Conservation (phyloP, 148 eudicot species). For the Camellia sinensis region DNA sequence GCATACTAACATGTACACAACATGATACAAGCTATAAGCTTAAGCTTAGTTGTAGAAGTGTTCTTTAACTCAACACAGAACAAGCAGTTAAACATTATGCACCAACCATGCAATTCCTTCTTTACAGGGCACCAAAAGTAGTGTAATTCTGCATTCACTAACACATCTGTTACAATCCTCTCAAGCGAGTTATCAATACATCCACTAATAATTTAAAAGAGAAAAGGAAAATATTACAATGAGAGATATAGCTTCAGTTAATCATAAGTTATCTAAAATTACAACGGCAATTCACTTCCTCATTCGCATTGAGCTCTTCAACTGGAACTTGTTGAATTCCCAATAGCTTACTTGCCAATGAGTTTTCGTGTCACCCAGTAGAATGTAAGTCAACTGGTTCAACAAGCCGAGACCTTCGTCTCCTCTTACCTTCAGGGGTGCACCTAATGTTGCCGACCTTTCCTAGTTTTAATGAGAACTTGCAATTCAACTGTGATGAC, state of each 20-base stretch:
- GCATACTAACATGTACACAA: too few species aligned
- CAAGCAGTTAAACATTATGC: too few species aligned
- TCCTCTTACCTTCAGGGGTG: conserved; percentile 76
- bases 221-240: conserved; percentile 11
- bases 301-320: conserved; percentile 2
- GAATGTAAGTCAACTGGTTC: conserved; percentile 43
- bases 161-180: not conserved
- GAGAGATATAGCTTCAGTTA: not conserved
- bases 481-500: conserved; percentile 33
- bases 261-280: not conserved
- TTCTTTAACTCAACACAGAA: too few species aligned
- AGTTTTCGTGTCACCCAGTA: conserved; percentile 26
- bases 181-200: not conserved
- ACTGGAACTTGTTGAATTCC: conserved; percentile 8
- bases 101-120: not conserved
- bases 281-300: conserved; percentile 13
- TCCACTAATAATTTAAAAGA: conserved; percentile 15
- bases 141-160: not conserved
- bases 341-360: not conserved
- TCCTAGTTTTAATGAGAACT: conserved; percentile 34
- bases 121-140: not conserved
- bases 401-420: conserved; percentile 49
- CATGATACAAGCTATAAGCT: too few species aligned
- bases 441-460: conserved; percentile 38
- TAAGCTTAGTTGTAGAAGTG: too few species aligned